These are phyloP conservation scores for Pichia sp. DNA, from an alignment of 1,139 yeast genomes.

Conservation along the genomic window DNA sequence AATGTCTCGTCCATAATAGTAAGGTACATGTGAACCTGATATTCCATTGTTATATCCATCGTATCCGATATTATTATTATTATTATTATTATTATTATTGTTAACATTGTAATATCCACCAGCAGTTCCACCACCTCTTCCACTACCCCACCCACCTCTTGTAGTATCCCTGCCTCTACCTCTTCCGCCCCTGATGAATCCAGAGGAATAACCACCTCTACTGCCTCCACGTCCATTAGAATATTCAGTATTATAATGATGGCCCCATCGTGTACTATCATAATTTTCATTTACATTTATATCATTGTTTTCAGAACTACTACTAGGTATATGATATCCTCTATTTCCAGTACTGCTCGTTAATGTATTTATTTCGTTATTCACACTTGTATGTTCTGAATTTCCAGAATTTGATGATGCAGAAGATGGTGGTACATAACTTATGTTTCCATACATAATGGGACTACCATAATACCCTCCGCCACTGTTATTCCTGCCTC, in stretches of 20 bases:
- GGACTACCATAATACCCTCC: constrained; percentile 5
- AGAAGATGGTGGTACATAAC: constrained; percentile 1
- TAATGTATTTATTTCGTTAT: too few species aligned
- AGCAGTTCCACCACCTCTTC: constrained; percentile 1
- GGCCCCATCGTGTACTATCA: neutral
- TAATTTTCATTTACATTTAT: neutral
- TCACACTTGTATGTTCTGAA: too few species aligned
- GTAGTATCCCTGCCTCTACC: constrained; percentile 10
- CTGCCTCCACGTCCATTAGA: constrained; percentile 1
- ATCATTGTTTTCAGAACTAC: neutral
- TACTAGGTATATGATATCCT: neutral
- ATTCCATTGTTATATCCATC: too few species aligned
- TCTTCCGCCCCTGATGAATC: constrained; percentile 13
- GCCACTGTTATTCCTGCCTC: constrained; percentile 5
- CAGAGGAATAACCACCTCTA: neutral
- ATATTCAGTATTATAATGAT: neutral
- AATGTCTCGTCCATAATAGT: neutral
- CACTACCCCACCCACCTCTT: constrained; percentile 4
- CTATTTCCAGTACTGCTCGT: neutral
- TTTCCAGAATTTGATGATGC: neutral
- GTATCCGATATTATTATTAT: neutral
- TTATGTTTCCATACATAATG: neutral
- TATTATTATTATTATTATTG: neutral
- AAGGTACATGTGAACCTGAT: neutral
- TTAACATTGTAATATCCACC: constrained; percentile 1